Evolutionary conservation across 495 filamentous ascomycete genomes (phyloP).

Genomic region (Penicillium herquei): DNA sequence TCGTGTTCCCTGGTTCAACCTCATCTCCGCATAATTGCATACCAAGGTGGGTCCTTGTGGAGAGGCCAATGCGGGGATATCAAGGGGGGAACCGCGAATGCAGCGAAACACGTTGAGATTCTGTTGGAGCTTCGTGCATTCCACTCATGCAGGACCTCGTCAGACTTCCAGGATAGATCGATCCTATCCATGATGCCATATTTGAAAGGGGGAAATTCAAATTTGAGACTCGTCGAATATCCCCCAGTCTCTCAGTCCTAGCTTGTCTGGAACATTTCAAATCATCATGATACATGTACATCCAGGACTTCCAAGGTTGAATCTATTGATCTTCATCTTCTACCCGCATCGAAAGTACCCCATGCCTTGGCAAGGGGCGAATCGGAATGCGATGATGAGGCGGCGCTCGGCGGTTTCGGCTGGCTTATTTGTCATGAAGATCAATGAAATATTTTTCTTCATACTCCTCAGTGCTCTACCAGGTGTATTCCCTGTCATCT

Average conservation of each 20-base stretch:
- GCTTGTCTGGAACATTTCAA: no score
- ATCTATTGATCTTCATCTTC: neutral
- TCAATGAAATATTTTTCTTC: neutral
- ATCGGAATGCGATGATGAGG: constrained; percentile 1
- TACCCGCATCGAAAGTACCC: neutral
- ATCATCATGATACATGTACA: no score
- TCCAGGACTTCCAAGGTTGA: no score
- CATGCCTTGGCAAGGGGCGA: neutral
- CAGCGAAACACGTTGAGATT: neutral
- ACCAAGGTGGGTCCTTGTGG: neutral
- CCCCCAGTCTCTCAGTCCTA: no score
- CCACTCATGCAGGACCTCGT: neutral
- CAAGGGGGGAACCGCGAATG: neutral
- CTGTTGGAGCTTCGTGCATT: neutral
- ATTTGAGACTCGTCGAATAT: no score
- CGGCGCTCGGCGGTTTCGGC: neutral
- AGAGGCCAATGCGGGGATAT: constrained; percentile 4
- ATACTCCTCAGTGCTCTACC: no score
- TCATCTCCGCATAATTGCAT: neutral
- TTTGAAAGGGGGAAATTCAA: no score
- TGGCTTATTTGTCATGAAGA: constrained; percentile 1
- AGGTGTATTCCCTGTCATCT: neutral
- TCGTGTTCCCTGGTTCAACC: neutral
- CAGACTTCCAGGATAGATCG: no score
- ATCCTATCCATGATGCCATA: no score